These are phyloP conservation scores for Trametes cinnabarina DNA, from an alignment of 768 basidiomycete species.

Conservation along the genomic window DNA sequence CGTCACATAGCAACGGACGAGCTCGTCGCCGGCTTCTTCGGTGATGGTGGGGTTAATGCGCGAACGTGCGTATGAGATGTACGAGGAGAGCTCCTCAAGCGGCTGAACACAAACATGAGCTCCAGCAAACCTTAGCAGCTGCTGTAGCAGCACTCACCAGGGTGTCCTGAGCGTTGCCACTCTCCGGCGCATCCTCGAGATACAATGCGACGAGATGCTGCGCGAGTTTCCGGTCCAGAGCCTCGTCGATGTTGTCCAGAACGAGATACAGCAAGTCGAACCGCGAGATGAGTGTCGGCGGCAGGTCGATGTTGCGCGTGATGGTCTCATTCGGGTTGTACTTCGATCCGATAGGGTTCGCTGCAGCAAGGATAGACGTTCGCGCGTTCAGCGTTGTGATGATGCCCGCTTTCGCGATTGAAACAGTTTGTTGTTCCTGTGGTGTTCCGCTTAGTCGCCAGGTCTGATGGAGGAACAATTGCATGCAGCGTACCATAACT, in stretches of 20 bases:
- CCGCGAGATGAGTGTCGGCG: slow-evolving; percentile 95
- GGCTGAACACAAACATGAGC: slow-evolving; percentile 49
- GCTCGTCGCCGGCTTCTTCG: slow-evolving; percentile 78
- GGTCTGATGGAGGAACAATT: too few species aligned
- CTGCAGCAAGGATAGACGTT: slow-evolving; percentile 97
- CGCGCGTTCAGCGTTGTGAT: slow-evolving; percentile 97
- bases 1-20: slow-evolving; percentile 87
- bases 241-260: slow-evolving; percentile 91
- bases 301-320: slow-evolving; percentile 94
- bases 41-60: slow-evolving; percentile 85
- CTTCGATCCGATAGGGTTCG: slow-evolving; percentile 94
- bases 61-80: slow-evolving; percentile 89
- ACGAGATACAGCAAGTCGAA: slow-evolving; percentile 97
- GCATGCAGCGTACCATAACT: slow-evolving; percentile 75
- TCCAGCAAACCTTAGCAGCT: not conserved
- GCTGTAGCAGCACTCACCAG: slow-evolving; percentile 56
- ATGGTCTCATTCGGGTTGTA: slow-evolving; percentile 92
- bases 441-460: too few species aligned
- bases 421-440: slow-evolving; percentile 99
- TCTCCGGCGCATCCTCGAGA: slow-evolving; percentile 81
- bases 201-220: slow-evolving; percentile 93
- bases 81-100: slow-evolving; percentile 85
- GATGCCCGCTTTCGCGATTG: slow-evolving; percentile 98
- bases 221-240: slow-evolving; percentile 79
- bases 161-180: slow-evolving; percentile 62